Base-by-base conservation (phyloP, 202 grass and related monocot genomes). In the Saccharum hybrid region DNA sequence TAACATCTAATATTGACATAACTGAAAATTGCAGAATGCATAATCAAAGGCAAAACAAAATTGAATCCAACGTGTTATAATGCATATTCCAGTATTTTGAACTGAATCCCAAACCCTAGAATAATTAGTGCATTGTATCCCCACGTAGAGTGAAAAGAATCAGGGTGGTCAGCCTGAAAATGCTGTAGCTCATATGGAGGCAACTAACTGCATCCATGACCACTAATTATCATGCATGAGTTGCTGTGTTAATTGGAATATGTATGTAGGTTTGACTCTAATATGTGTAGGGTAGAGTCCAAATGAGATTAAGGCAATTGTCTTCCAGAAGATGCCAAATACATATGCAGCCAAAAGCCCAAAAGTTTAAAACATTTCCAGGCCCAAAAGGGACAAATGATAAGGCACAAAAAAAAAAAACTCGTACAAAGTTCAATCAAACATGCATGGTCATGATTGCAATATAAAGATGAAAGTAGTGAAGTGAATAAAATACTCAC, bases 401-500 rank as follows among this genome's bases (percentile, higher is more conserved):
- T 11, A 66, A 62, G 51, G 66, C 37, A 49, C 13, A 75, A 9
- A 0, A 2, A 39, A 39, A n/a, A 26, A 18, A 61, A 26, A 3
- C 34, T 36, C 5, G 1, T 18, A 38, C 5, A 49, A 61, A 60
- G 16, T 51, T 30, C 14, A 61, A 74, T 28, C 40, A 21, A 56
- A 7, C 6, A 64, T 56, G 43, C 72, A 71, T 56, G 33, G 37
- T 38, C 37, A 68, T 34, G 66, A 31, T 46, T 39, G 63, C 14
- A 22, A 51, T 61, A 13, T 41, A 10, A 86, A 65, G 15, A 46
- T 87, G 26, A 33, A 64, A 83, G 21, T 31, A 48, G 26, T 16
- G 8, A 83, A 56, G 23, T 36, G 43, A n/a, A 79, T 65, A 68
- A 72, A 82, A 56, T 15, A 90, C 93, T 92, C 82, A 98, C 96